Percentiles rank a stretch among this genome's conserved stretches.
Conservation (phyloP, 345 rosid species). For the Citrus inodora region DNA sequence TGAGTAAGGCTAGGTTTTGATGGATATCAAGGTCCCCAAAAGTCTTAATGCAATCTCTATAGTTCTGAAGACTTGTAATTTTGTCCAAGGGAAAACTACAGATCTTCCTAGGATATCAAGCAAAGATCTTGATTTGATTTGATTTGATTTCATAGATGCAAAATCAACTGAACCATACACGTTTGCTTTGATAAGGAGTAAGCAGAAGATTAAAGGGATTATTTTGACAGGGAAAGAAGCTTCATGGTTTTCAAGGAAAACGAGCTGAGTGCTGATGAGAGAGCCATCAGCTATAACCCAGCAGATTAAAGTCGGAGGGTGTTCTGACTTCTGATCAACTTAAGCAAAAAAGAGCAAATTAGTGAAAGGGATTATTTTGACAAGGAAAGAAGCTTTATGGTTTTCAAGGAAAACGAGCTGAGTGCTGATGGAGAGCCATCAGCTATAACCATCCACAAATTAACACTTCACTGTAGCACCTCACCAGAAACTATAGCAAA, state of each 20-base stretch:
- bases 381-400: neutral
- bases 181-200: neutral
- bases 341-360: neutral
- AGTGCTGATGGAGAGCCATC: neutral
- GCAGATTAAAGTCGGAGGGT: neutral
- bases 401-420: neutral
- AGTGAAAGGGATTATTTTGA: neutral
- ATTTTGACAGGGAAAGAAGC: too few relatives aligned
- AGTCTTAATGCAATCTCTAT: neutral
- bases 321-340: neutral
- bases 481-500: neutral
- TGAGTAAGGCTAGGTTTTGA: neutral
- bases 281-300: neutral
- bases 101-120: neutral
- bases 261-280: too few relatives aligned
- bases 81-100: neutral
- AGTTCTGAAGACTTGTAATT: neutral
- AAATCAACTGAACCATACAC: neutral
- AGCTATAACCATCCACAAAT: neutral
- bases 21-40: neutral
- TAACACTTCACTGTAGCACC: neutral
- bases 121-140: neutral
- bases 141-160: neutral
- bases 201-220: neutral
- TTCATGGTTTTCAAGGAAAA: too few relatives aligned